A percentile compares a stretch with the other conserved stretches of the same genome.
Conservation (phyloP, 441 rosid genomes). For the Brassica hybrid region DNA sequence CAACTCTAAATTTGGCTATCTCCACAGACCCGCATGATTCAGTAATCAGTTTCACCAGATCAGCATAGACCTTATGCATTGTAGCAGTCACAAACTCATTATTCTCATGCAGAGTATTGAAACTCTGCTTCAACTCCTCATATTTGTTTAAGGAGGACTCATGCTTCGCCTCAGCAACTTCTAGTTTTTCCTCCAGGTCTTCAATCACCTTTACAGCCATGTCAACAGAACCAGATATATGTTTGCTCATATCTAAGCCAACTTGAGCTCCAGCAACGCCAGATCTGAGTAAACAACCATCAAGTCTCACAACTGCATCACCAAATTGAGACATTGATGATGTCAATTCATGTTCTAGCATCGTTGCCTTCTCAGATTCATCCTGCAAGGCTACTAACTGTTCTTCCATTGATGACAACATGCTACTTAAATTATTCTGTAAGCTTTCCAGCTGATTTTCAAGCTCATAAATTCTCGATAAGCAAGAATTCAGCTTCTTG, state of each 20-base stretch:
- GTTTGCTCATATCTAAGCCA: conserved; percentile 53
- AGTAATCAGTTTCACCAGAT: conserved; percentile 58
- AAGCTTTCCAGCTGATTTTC: conserved; percentile 65
- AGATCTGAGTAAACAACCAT: conserved; percentile 50
- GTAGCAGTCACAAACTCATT: conserved; percentile 52
- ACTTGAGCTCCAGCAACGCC: conserved; percentile 43
- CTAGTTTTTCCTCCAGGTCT: conserved; percentile 67
- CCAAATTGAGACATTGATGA: conserved; percentile 52
- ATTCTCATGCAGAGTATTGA: conserved; percentile 50
- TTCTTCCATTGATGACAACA: conserved; percentile 51
- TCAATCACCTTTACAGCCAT: conserved; percentile 61
- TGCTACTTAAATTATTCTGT: conserved; percentile 58
- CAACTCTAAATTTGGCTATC: conserved; percentile 41
- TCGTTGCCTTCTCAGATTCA: conserved; percentile 59
- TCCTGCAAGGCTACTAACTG: conserved; percentile 66
- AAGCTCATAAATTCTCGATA: conserved; percentile 54
- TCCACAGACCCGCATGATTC: conserved; percentile 52
- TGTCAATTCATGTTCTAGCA: conserved; percentile 64
- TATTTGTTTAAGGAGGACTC: conserved; percentile 51
- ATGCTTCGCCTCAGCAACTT: conserved; percentile 51
- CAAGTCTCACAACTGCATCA: conserved; percentile 73
- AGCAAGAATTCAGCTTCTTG: conserved; percentile 50
- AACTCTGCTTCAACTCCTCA: conserved; percentile 64
- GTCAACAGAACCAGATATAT: conserved; percentile 61
- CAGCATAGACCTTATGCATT: conserved; percentile 54